phyloP scores from a whole-genome alignment of 768 basidiomycete species.

The Podaxis sp. region DNA sequence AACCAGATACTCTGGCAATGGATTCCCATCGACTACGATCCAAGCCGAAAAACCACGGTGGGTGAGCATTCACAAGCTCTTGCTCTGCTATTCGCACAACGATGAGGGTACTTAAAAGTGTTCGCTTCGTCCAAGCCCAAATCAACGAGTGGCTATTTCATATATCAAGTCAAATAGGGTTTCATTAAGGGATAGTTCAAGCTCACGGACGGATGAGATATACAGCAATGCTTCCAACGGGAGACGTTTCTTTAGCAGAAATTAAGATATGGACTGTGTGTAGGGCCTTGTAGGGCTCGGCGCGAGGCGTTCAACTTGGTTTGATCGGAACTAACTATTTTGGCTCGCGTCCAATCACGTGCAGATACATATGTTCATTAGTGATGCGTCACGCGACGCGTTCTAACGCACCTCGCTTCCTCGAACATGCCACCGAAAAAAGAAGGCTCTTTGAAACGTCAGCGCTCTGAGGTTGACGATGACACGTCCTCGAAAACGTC shows the following conservation, averaged over 20 bases:
- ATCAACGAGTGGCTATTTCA: background rate
- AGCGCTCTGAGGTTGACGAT: constrained; percentile 18
- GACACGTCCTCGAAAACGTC: constrained; percentile 25
- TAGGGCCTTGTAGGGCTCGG: background rate
- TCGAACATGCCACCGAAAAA: constrained; percentile 16
- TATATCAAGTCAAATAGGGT: background rate
- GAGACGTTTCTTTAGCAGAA: background rate
- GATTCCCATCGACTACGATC: constrained; percentile 52
- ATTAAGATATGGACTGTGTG: background rate
- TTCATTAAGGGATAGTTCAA: background rate
- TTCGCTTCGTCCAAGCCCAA: background rate
- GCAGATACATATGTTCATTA: background rate
- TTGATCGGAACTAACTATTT: background rate
- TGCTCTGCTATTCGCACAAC: background rate
- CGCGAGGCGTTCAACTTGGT: background rate
- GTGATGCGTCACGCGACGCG: background rate
- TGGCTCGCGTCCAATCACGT: background rate
- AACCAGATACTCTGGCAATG: constrained; percentile 56
- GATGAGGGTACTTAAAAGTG: background rate
- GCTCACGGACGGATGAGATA: background rate
- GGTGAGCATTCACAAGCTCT: constrained; percentile 41
- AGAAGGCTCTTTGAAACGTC: constrained; percentile 10
- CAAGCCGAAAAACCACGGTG: constrained; percentile 70
- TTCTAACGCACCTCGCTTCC: background rate
- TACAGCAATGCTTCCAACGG: background rate